Conservation (phyloP, 768 basidiomycete genomes). For the Neoboletus subvelutipes region DNA sequence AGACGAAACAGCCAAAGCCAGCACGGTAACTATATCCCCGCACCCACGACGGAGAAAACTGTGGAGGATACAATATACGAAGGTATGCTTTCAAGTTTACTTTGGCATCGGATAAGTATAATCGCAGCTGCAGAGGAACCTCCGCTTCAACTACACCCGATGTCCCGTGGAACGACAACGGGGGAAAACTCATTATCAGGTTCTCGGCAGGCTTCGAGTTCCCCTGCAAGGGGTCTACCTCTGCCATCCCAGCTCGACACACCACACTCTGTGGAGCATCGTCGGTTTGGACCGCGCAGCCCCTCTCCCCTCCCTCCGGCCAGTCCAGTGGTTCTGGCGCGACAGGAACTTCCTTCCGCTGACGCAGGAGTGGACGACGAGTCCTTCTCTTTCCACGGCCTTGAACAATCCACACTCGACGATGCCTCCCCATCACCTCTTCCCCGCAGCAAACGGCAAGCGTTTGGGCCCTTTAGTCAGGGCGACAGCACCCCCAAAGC, state of each 20-base stretch:
- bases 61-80: conserved; percentile 75
- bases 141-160: conserved; percentile 52
- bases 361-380: conserved; percentile 50
- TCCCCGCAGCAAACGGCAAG: conserved; percentile 71
- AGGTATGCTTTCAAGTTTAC: conserved; percentile 43
- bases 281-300: conserved; percentile 72
- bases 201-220: conserved; percentile 46
- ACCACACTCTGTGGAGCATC: conserved; percentile 52
- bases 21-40: conserved; percentile 43
- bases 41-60: conserved; percentile 44
- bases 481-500: conserved; percentile 54
- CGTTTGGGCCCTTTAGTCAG: conserved; percentile 55
- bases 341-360: conserved; percentile 40
- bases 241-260: conserved; percentile 44
- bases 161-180: conserved; percentile 49
- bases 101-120: conserved; percentile 6
- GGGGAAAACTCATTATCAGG: conserved; percentile 44
- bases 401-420: conserved; percentile 28
- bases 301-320: conserved; percentile 65
- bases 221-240: conserved; percentile 34
- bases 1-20: conserved; percentile 82
- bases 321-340: conserved; percentile 33
- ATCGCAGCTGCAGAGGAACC: conserved; percentile 50
- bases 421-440: conserved; percentile 46
- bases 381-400: conserved; percentile 28